phyloP scores from a whole-genome alignment of 345 rosid genomes.

The Eucalyptus victrix region DNA sequence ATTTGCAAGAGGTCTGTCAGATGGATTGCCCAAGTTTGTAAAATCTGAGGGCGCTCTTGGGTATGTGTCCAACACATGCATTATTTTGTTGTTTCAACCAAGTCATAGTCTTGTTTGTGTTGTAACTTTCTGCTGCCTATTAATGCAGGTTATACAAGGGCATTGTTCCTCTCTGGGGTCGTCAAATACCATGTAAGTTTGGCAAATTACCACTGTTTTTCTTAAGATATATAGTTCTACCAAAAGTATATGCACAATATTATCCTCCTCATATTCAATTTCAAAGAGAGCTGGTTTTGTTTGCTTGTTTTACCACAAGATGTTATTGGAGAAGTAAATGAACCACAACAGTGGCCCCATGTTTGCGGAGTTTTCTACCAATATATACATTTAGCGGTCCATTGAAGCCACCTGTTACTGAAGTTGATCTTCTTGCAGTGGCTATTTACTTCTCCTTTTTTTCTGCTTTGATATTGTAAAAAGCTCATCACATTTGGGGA shows the following conservation, averaged over 20 bases:
- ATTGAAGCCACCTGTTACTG: not conserved
- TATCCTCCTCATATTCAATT: not conserved
- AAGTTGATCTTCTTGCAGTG: not conserved
- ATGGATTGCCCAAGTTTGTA: slow-evolving; percentile 83
- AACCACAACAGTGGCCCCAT: not conserved
- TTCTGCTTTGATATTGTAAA: not conserved
- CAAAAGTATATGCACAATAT: not conserved
- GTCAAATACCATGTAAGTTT: slow-evolving; percentile 93
- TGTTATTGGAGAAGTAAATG: not conserved
- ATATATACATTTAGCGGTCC: not conserved
- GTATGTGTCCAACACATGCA: slow-evolving; percentile 7
- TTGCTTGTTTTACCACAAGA: not conserved
- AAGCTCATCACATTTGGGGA: not conserved
- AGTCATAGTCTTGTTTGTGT: not conserved
- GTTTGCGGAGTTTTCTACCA: not conserved
- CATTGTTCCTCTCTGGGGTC: slow-evolving; percentile 88
- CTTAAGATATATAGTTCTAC: not conserved
- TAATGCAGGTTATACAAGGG: slow-evolving; percentile 75
- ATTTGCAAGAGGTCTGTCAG: slow-evolving; percentile 83
- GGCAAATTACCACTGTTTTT: not conserved
- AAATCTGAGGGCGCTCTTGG: slow-evolving; percentile 66
- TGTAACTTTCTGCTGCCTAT: not conserved
- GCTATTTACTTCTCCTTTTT: not conserved
- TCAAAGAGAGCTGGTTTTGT: not conserved
- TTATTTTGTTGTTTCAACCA: not conserved